Conservation (phyloP, 2,329 filamentous ascomycete genomes). For the Penicillium verrucosum region DNA sequence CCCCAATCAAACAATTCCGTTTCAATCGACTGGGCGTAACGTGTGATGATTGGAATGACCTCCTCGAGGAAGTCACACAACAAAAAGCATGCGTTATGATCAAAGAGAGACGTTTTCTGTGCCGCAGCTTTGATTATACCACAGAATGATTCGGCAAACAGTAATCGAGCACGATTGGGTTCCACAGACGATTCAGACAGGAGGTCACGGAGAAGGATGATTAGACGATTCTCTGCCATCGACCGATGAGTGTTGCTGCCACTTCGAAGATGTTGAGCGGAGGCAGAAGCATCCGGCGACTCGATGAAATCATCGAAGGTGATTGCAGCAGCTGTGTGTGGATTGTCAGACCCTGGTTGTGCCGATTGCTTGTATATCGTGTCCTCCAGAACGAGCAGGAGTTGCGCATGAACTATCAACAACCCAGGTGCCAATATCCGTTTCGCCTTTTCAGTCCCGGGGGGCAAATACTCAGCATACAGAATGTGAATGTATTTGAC, state of each 20-base stretch:
- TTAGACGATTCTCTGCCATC: constrained; percentile 84
- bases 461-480: constrained; percentile 67
- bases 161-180: constrained; percentile 56
- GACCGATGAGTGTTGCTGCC: constrained; percentile 66
- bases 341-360: constrained; percentile 46
- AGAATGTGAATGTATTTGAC: constrained; percentile 83
- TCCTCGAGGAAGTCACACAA: constrained; percentile 92
- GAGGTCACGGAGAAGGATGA: constrained; percentile 78
- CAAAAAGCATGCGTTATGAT: constrained; percentile 80
- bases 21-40: constrained; percentile 54
- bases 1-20: constrained; percentile 55
- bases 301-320: constrained; percentile 66
- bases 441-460: constrained; percentile 52
- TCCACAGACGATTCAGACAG: constrained; percentile 61
- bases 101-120: constrained; percentile 72
- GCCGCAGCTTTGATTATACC: constrained; percentile 70
- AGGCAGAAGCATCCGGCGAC: constrained; percentile 63
- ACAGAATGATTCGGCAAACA: constrained; percentile 75
- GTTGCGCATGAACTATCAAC: constrained; percentile 75
- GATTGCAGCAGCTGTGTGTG: constrained; percentile 50
- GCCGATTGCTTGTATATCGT: constrained; percentile 72
- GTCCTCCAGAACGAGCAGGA: constrained; percentile 73
- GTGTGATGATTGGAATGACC: constrained; percentile 63
- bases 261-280: constrained; percentile 61
- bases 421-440: constrained; percentile 70